These are phyloP conservation scores for Macadamia tetraphylla DNA, from an alignment of 164 flowering plant species.

Conservation along the genomic window DNA sequence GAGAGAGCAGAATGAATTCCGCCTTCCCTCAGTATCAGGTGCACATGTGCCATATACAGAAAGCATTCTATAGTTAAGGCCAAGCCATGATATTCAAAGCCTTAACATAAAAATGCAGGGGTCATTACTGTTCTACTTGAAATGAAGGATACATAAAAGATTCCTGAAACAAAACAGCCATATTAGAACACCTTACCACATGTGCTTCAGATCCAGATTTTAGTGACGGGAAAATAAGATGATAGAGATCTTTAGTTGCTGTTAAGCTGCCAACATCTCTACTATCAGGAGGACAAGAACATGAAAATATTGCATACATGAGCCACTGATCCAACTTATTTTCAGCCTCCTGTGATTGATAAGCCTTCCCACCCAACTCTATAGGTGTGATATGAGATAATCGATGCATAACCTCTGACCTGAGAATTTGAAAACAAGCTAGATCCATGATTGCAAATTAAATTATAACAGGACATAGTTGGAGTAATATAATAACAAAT, in stretches of 20 bases:
- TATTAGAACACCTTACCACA: conserved; percentile 43
- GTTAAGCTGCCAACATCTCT: conserved; percentile 56
- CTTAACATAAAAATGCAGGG: background rate
- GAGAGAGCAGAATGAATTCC: background rate
- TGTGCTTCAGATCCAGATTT: conserved; percentile 92
- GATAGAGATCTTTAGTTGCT: conserved; percentile 70
- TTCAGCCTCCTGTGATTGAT: conserved; percentile 84
- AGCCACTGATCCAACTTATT: conserved; percentile 98
- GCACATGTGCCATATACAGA: background rate
- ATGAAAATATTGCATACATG: conserved; percentile 91
- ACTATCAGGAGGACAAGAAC: conserved; percentile 82
- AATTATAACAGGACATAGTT: background rate
- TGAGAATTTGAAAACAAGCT: conserved; percentile 24
- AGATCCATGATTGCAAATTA: background rate
- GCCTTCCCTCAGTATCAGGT: background rate
- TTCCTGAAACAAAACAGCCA: background rate
- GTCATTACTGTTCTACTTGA: background rate
- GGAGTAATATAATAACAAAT: background rate
- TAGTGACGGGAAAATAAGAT: conserved; percentile 85
- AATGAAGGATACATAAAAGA: background rate
- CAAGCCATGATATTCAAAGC: background rate
- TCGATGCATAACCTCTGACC: conserved; percentile 79
- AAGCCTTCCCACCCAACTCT: conserved; percentile 94
- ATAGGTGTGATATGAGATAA: conserved; percentile 83
- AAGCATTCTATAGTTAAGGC: background rate